A percentile compares a stretch with the other conserved stretches of the same genome.
Evolutionary conservation across 2,329 filamentous ascomycete genomes (phyloP).

Genomic region (Alternaria rosae): DNA sequence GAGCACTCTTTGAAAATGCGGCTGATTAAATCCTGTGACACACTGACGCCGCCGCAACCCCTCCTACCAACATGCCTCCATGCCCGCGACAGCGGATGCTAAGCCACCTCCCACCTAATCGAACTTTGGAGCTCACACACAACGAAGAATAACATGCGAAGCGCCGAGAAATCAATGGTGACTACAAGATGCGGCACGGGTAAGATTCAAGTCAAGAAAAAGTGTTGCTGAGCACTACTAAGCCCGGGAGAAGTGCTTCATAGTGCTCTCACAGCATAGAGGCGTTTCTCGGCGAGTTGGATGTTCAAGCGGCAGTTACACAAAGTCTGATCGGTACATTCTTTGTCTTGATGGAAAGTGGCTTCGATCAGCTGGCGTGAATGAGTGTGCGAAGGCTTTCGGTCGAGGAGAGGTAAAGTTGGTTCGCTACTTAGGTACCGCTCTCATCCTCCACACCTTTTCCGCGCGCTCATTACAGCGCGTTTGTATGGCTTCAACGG

Average conservation of each 20-base stretch:
- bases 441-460: not conserved
- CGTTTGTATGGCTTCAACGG: not conserved
- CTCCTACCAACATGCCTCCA: not conserved
- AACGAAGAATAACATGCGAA: not conserved
- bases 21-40: not conserved
- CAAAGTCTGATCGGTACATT: not conserved
- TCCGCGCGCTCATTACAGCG: not conserved
- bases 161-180: not conserved
- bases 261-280: slow-evolving; percentile 17
- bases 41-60: not conserved
- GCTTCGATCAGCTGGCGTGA: not conserved
- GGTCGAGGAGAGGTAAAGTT: not conserved
- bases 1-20: not conserved
- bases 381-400: not conserved
- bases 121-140: not conserved
- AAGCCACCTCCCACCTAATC: not conserved
- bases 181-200: not conserved
- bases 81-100: not conserved
- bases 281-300: slow-evolving; percentile 4
- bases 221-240: not conserved
- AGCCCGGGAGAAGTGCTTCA: slow-evolving; percentile 7
- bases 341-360: no score
- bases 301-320: not conserved
- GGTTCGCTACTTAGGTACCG: not conserved
- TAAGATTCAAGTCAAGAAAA: not conserved